phyloP scores from a whole-genome alignment of 805 yeast genomes.

The Maudiozyma saulgeensis region DNA sequence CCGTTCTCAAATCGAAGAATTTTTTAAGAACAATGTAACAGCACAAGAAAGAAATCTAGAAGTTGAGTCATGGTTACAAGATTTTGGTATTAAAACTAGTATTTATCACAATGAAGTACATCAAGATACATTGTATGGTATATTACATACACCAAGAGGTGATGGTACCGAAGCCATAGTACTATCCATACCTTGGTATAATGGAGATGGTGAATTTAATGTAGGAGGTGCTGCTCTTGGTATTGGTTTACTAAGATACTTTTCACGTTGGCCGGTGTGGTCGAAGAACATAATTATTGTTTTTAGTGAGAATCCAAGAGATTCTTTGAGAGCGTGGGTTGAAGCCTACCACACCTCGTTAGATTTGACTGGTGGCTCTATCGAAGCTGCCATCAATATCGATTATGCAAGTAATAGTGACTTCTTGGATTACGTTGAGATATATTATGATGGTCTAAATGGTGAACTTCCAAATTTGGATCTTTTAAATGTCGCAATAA shows the following conservation, averaged over 20 bases:
- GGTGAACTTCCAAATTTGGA: constrained; percentile 96
- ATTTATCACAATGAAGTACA: constrained; percentile 33
- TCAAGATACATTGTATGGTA: constrained; percentile 58
- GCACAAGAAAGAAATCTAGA: constrained; percentile 33
- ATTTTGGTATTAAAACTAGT: constrained; percentile 62
- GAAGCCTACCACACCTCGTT: constrained; percentile 82
- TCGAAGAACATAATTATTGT: constrained; percentile 87
- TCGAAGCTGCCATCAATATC: constrained; percentile 80
- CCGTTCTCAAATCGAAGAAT: constrained; percentile 37
- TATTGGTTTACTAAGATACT: constrained; percentile 66
- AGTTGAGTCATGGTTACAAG: constrained; percentile 52
- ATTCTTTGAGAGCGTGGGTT: constrained; percentile 78
- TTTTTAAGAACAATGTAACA: constrained; percentile 21
- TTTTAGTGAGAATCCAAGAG: constrained; percentile 61
- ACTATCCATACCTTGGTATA: constrained; percentile 78
- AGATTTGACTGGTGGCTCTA: constrained; percentile 85
- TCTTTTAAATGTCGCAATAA: constrained; percentile 71
- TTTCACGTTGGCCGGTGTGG: constrained; percentile 85
- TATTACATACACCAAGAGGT: constrained; percentile 87
- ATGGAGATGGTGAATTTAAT: constrained; percentile 54
- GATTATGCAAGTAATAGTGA: constrained; percentile 66
- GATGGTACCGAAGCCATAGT: constrained; percentile 95
- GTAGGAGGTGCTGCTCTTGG: constrained; percentile 73
- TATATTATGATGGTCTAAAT: constrained; percentile 78
- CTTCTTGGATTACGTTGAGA: constrained; percentile 61